Conservation (phyloP, 257 asterid genomes). For the Perilla frutescens region DNA sequence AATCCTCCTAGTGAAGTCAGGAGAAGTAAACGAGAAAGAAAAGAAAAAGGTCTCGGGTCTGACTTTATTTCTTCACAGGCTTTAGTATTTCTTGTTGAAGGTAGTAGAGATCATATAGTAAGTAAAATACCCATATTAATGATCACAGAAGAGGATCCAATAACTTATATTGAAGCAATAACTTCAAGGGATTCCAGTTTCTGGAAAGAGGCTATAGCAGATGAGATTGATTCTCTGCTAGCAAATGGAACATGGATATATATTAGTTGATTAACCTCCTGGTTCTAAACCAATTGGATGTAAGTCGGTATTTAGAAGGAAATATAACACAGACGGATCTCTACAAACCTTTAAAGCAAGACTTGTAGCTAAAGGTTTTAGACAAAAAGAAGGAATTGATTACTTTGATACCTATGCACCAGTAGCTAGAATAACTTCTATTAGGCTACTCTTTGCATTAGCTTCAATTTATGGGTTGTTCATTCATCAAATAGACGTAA, state of each 20-base stretch:
- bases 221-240: background rate
- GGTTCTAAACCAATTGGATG: conserved; percentile 6
- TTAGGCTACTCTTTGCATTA: background rate
- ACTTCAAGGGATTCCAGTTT: background rate
- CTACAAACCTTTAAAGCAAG: background rate
- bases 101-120: background rate
- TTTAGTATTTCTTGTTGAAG: background rate
- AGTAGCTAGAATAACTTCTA: background rate
- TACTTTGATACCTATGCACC: background rate
- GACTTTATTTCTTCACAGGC: background rate
- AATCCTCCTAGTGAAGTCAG: background rate
- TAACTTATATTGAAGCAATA: background rate
- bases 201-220: background rate
- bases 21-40: background rate
- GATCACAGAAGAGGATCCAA: background rate
- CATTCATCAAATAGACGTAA: no score
- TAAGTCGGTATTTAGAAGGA: background rate
- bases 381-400: background rate
- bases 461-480: background rate
- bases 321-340: background rate
- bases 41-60: background rate
- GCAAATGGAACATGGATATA: background rate
- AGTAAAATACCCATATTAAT: background rate
- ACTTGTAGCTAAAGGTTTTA: no score
- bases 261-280: background rate